A percentile compares a stretch with the other conserved stretches of the same genome.
These are phyloP conservation scores for Backusella macrospora DNA, from an alignment of 192 early-diverging fungal genomes.

Conservation along the genomic window DNA sequence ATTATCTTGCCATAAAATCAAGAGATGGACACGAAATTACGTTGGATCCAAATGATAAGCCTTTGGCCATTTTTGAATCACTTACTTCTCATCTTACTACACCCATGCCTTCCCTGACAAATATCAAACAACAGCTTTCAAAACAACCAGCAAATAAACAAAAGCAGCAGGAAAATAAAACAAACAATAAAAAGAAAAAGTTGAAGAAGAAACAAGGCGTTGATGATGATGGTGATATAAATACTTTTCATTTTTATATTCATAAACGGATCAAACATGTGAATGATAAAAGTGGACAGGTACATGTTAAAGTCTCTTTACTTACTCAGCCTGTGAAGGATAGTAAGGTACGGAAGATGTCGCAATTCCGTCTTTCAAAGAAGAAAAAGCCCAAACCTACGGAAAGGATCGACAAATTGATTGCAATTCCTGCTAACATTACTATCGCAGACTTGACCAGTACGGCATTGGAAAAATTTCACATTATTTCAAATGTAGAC, in stretches of 20 bases:
- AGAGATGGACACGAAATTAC: constrained; percentile 47
- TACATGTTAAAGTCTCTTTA: constrained; percentile 32
- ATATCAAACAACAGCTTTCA: constrained; percentile 24
- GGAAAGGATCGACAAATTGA: constrained; percentile 40
- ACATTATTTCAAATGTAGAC: constrained; percentile 43
- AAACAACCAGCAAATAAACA: constrained; percentile 9
- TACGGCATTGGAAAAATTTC: constrained; percentile 48
- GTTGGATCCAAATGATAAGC: constrained; percentile 47
- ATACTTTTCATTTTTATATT: constrained; percentile 44
- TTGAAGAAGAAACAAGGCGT: constrained; percentile 19
- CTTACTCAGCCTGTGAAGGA: neutral
- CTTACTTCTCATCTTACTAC: constrained; percentile 48
- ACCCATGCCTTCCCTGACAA: constrained; percentile 48
- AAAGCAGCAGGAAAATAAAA: neutral
- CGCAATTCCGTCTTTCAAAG: constrained; percentile 1
- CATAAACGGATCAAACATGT: constrained; percentile 48
- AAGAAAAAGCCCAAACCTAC: constrained; percentile 20
- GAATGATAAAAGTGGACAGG: constrained; percentile 23
- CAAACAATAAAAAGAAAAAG: constrained; percentile 12
- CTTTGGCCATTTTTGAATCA: constrained; percentile 51
- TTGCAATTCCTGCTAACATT: constrained; percentile 42
- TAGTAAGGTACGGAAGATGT: constrained; percentile 1
- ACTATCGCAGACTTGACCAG: constrained; percentile 47
- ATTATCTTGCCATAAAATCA: constrained; percentile 53
- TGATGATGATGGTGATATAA: constrained; percentile 27